Base-by-base conservation (phyloP, 495 filamentous ascomycete species). In the Penicillium cinerascens region DNA sequence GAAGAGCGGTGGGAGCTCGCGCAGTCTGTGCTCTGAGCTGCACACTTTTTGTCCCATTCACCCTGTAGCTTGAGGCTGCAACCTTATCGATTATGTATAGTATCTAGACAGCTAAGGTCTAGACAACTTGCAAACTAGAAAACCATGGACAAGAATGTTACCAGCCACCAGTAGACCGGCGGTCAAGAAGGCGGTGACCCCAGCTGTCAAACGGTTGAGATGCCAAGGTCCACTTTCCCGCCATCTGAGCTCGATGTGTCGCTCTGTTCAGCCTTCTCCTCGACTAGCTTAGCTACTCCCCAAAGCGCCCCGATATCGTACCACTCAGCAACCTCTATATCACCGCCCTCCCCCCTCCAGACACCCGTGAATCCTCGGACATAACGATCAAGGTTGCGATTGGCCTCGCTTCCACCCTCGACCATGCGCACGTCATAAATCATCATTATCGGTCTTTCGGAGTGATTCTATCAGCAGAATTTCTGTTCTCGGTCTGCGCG, bases 121-220 rank as follows among this genome's bases (percentile, higher is more conserved):
- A 33, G 3, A 13, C 11, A 33, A 8, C 11, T 13, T 13, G 1
- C 29, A 33, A 13, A 10, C 3, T 33, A 6, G 2, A 13, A 13
- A 13, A 3, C 29, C 10, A 13, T 13, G 4, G 11, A 39, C 10
- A 18, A 9, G 26, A 25, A 18, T 18, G 10, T 26, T 10, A 38
- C 11, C 3, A 17, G 37, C 13, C 16, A 2, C 40, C 41, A 43
- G 40, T 16, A 53, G 35, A 33, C 22, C 23, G 41, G 58, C 58
- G 58, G 58, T 61, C 53, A 57, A 51, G 55, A 53, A 44, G 51
- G 59, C 59, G 59, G 59, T 61, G 59, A 61, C 59, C 59, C 55
- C 58, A 51, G 44, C 44, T 47, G 29, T 55, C 43, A 52, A 49
- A 36, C 48, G 17, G 49, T 42, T 47, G 49, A 58, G 54, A 61